Evolutionary conservation across 306 rosid genomes (phyloP).

Genomic region (Psophocarpus tetragonolobus): DNA sequence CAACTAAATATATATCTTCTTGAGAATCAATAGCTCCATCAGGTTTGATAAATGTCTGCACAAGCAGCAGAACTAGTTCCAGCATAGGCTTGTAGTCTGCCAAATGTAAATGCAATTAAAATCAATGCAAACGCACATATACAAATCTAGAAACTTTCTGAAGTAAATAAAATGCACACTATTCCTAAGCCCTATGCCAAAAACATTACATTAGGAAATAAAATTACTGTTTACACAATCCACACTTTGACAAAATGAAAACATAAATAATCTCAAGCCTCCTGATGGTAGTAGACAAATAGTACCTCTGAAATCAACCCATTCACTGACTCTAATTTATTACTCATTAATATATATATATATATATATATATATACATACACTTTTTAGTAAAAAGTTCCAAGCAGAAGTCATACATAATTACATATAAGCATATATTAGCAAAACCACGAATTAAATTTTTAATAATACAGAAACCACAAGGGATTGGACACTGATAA

Average conservation of each 20-base stretch:
- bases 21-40: conserved; percentile 41
- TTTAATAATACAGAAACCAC: neutral
- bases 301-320: conserved; percentile 9
- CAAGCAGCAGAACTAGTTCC: conserved; percentile 50
- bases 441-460: neutral
- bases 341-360: neutral
- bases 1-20: conserved; percentile 45
- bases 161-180: neutral
- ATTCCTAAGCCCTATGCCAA: neutral
- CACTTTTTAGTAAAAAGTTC: neutral
- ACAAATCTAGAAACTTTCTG: conserved; percentile 9
- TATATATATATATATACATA: too few species aligned
- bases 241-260: neutral
- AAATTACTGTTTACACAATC: neutral
- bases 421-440: neutral
- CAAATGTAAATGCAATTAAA: conserved; percentile 29
- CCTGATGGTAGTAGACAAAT: neutral
- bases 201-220: neutral
- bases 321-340: conserved; percentile 14
- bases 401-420: neutral
- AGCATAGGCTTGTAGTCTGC: conserved; percentile 71
- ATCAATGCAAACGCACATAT: conserved; percentile 15
- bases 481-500: neutral
- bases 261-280: neutral
- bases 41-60: conserved; percentile 51